These are phyloP conservation scores for Nephelium lappaceum DNA, from an alignment of 345 rosid species.

Conservation along the genomic window DNA sequence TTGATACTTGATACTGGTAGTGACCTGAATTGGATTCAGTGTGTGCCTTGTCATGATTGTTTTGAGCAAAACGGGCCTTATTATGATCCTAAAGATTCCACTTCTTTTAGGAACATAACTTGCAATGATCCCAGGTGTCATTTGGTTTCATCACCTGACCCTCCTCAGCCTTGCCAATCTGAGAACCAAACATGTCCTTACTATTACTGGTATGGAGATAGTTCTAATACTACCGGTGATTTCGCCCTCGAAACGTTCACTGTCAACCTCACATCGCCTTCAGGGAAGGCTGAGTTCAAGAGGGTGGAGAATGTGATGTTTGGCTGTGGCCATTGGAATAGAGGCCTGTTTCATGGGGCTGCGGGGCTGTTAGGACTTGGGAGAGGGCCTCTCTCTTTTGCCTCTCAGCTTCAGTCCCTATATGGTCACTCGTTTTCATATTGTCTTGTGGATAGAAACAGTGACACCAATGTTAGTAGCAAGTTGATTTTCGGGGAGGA, in stretches of 20 bases:
- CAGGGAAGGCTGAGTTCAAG: constrained; percentile 49
- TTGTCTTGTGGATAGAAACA: constrained; percentile 75
- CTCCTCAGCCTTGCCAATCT: constrained; percentile 60
- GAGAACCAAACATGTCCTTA: constrained; percentile 81
- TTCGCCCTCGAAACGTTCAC: constrained; percentile 79
- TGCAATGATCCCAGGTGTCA: constrained; percentile 70
- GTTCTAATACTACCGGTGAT: constrained; percentile 89
- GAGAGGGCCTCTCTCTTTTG: constrained; percentile 82
- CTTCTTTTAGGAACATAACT: constrained; percentile 62
- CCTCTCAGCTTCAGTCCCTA: constrained; percentile 80
- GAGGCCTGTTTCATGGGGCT: constrained; percentile 83
- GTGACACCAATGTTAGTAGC: constrained; percentile 71
- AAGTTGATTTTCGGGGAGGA: constrained; percentile 88
- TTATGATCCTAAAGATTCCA: constrained; percentile 66
- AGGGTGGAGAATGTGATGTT: constrained; percentile 76
- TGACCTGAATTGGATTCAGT: constrained; percentile 94
- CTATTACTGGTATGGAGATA: constrained; percentile 84
- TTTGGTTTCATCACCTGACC: constrained; percentile 76
- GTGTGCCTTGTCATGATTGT: constrained; percentile 85
- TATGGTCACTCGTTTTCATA: constrained; percentile 87
- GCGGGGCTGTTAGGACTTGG: constrained; percentile 89
- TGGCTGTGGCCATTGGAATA: constrained; percentile 95
- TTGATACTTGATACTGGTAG: constrained; percentile 97
- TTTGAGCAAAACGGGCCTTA: constrained; percentile 80
- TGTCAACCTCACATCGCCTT: constrained; percentile 56